phyloP scores from a whole-genome alignment of 345 rosid species.

The Populus pruinosa region DNA sequence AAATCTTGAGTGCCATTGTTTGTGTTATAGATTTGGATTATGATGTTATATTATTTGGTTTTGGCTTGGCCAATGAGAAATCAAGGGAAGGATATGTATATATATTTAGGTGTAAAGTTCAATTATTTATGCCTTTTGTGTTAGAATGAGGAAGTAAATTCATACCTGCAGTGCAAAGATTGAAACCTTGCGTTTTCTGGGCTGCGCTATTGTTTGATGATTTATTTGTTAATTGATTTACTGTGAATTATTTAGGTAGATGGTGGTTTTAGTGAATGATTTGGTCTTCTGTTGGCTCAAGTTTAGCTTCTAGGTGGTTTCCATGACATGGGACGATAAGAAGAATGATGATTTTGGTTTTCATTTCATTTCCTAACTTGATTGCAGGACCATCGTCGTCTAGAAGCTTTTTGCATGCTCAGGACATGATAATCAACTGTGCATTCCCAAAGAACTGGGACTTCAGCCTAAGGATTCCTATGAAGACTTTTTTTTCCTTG shows the following conservation, averaged over 20 bases:
- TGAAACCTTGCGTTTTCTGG: not conserved
- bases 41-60: not conserved
- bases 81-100: not conserved
- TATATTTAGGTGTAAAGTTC: not conserved
- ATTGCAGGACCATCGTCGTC: not conserved
- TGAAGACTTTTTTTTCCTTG: conserved; percentile 46
- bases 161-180: not conserved
- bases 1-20: not conserved
- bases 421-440: conserved; percentile 51
- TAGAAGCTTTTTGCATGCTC: conserved; percentile 5
- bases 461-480: conserved; percentile 32
- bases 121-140: not conserved
- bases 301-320: not conserved
- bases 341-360: not conserved
- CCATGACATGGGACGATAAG: not conserved
- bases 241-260: not conserved
- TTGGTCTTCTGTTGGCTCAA: not conserved
- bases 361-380: not conserved
- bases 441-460: conserved; percentile 40
- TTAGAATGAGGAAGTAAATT: not conserved
- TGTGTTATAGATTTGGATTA: not conserved
- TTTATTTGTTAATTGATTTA: not conserved
- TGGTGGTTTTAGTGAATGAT: not conserved
- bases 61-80: conserved; percentile 1
- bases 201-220: not conserved